Conservation (phyloP, 2,329 filamentous ascomycete genomes). For the Cladosporium sp. region DNA sequence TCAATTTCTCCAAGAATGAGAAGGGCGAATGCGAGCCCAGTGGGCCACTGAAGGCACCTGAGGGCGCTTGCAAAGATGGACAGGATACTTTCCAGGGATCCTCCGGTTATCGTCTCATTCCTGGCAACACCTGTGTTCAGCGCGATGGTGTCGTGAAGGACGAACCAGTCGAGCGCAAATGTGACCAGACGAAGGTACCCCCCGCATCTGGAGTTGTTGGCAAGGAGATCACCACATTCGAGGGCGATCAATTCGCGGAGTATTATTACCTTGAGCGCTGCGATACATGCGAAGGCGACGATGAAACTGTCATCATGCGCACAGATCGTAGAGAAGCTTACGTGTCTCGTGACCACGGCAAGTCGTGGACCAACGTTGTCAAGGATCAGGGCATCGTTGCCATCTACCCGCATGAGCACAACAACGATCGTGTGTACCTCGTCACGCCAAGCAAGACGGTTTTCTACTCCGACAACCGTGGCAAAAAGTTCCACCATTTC, state of each 20-base stretch:
- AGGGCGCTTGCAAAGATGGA: constrained; percentile 67
- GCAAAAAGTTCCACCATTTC: constrained; percentile 69
- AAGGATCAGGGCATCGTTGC: constrained; percentile 63
- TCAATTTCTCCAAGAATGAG: constrained; percentile 70
- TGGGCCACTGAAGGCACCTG: constrained; percentile 60
- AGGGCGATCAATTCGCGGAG: constrained; percentile 51
- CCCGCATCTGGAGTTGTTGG: constrained; percentile 65
- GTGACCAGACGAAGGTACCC: constrained; percentile 56
- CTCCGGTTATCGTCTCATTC: constrained; percentile 89
- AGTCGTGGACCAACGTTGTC: constrained; percentile 71
- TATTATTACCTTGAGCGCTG: constrained; percentile 77
- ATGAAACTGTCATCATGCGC: constrained; percentile 69
- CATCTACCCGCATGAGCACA: constrained; percentile 74
- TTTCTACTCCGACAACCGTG: constrained; percentile 78
- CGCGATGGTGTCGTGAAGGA: constrained; percentile 39
- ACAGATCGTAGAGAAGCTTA: constrained; percentile 60
- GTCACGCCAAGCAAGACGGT: constrained; percentile 65
- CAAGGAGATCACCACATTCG: constrained; percentile 59
- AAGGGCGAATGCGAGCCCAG: constrained; percentile 64
- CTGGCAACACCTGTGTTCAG: constrained; percentile 51
- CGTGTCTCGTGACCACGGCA: constrained; percentile 81
- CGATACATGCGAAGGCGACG: constrained; percentile 50
- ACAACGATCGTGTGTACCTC: constrained; percentile 84
- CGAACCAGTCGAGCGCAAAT: constrained; percentile 64
- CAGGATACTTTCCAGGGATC: constrained; percentile 75